Base-by-base conservation (phyloP, 257 asterid species). In the Rehmannia glutinosa region DNA sequence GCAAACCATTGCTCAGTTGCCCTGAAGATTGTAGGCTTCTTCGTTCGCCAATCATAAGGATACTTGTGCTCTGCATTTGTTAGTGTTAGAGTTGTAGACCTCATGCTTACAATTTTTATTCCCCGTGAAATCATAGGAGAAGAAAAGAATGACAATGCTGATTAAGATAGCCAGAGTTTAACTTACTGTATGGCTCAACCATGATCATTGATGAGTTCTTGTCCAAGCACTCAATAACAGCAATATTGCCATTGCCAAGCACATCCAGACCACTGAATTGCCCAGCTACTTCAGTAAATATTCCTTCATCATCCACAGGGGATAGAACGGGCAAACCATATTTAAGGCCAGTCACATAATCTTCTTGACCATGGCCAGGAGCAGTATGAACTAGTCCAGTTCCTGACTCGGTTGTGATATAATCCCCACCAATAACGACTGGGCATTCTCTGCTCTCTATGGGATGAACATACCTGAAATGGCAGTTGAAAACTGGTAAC, bases 1-100 rank as follows among this genome's bases (percentile, higher is more conserved):
- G 99, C 99, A 83, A 93, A 93, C 99, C 99, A 93, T 70, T 93
- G 99, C 77, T 93, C 99, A 43, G 99, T 93, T 36, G 96, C 97
- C 87, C 99, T 90, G 79, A 93, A 88, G 73, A 93, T 93, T 5
- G 99, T 93, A 65, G 99, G 99, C 81, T 90, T 85, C 83, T 90
- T 93, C 9, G 97, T 88, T 76, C 99, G 83, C 99, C 99, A 93
- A 73, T 93, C 99, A 72, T 93, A 93, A 36, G 97, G 99, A 77
- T 93, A 93, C 87, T 93, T 93, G 89, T 93, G 99, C 73, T 91
- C 99, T 93, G 84, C 64, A 75, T 76, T 57, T 62, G 36, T 47
- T 30, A 64, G 33, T 19, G 51, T 53, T 19, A 63, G 67, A 56
- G 28, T 32, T 75, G 46, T 52, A 73, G 54, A 69, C 47, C 64